Base-by-base conservation (phyloP, 176 grass and related monocot species). In the Ensete glaucum region DNA sequence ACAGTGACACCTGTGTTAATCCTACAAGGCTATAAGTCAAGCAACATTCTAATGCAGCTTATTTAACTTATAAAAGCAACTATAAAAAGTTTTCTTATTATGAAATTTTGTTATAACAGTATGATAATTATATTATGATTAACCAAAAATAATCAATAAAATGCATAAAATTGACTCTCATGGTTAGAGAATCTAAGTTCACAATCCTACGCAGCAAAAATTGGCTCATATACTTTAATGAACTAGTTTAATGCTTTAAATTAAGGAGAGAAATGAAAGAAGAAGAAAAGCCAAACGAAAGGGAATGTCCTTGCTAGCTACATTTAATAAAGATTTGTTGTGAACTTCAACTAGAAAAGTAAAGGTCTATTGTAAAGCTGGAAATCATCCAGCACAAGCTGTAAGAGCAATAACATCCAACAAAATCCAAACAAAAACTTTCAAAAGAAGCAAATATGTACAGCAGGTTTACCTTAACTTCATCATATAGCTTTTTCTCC, bases 401-500 rank as follows among this genome's bases (percentile, higher is more conserved):
- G 67, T 48, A 14, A 69, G 43, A 43, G 67, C 34, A 51, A 51
- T 20, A 70, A 2, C 64, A 67, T 14, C 64, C 64, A 70, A 70
- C 25, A 51, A 62, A 80, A 69, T 56, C 2, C 13, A 86, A 66
- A 55, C 66, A 26, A 69, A 19, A 79, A 73, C 19, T 24, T 64
- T 24, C 58, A 53, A 20, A 25, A 58, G 50, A 85, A 76, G 15
- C 74, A 78, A 74, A 70, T 73, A 82, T 48, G 59, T 58, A 29
- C 55, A 72, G 26, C 59, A 76, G 60, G 81, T 55, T 83, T 86
- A 93, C 94, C 90, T 93, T 98, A 77, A 93, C 90, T 88, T 98
- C 90, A 78, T 98, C 90, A 59, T 93, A 91, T 49, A 98, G 72
- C 29, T 98, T 98, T 81, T 98, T 98, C 63, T 98, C 94, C 94